Conservation (phyloP, 73 alveolate genomes). For the Paramecium sonneborni region DNA sequence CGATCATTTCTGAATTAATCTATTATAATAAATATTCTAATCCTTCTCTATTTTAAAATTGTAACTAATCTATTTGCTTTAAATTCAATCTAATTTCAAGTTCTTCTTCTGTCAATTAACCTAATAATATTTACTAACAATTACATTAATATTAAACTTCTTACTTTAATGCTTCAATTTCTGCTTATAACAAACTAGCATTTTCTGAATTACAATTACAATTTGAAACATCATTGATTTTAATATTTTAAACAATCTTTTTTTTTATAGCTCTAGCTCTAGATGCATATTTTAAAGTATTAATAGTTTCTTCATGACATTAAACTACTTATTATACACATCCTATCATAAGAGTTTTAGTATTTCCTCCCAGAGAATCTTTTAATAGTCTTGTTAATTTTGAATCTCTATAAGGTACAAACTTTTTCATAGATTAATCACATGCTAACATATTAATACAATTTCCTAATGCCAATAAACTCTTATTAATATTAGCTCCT, state of each 20-base stretch:
- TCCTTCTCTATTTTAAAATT: conserved; percentile 15
- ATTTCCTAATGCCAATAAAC: conserved; percentile 92
- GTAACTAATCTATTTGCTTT: not conserved
- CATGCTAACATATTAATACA: conserved; percentile 94
- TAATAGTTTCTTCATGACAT: conserved; percentile 91
- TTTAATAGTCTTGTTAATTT: conserved; percentile 93
- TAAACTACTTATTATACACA: conserved; percentile 81
- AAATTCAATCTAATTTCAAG: conserved; percentile 11
- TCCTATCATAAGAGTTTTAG: conserved; percentile 95
- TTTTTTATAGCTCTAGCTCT: conserved; percentile 96
- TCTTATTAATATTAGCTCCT: conserved; percentile 94
- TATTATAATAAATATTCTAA: not conserved
- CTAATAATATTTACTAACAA: not conserved
- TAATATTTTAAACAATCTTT: conserved; percentile 84
- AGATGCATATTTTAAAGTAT: conserved; percentile 92
- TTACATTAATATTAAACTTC: not conserved
- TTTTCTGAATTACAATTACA: not conserved
- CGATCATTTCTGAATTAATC: not conserved
- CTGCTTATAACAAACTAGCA: not conserved
- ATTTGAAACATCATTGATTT: conserved; percentile 68
- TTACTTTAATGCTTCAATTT: not conserved
- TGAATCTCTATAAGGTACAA: conserved; percentile 95
- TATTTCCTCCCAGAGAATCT: conserved; percentile 98
- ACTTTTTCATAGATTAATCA: conserved; percentile 80
- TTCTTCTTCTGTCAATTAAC: conserved; percentile 3